phyloP scores from a whole-genome alignment of 148 eudicot species.

The Camellia granthamiana region DNA sequence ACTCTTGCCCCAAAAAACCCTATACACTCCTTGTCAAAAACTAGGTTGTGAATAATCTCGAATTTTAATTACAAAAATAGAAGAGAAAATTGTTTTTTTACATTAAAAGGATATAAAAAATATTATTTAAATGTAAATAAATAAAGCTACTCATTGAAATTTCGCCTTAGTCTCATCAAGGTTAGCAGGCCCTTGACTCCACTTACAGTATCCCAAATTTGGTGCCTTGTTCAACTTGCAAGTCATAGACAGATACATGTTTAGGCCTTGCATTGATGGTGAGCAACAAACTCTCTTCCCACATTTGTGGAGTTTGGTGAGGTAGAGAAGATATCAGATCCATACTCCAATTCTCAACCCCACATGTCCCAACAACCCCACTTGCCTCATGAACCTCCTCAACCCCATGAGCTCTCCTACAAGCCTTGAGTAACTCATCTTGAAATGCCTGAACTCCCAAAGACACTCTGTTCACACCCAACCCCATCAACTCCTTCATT shows the following conservation, averaged over 20 bases:
- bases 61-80: no score
- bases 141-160: no score
- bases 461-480: slow-evolving; percentile 92
- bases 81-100: no score
- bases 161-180: no score
- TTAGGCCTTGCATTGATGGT: slow-evolving; percentile 61
- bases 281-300: slow-evolving; percentile 81
- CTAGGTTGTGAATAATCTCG: no score
- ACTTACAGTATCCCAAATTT: slow-evolving; percentile 84
- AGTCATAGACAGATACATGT: slow-evolving; percentile 90
- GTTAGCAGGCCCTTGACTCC: no score
- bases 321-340: slow-evolving; percentile 95
- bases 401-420: slow-evolving; percentile 93
- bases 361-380: slow-evolving; percentile 59
- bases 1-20: no score
- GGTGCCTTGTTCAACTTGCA: slow-evolving; percentile 89
- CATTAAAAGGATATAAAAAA: no score
- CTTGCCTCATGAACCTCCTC: slow-evolving; percentile 74
- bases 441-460: slow-evolving; percentile 95
- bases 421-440: slow-evolving; percentile 73
- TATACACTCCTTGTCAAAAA: no score
- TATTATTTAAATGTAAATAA: no score
- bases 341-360: slow-evolving; percentile 86
- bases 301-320: slow-evolving; percentile 78
- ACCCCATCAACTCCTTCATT: slow-evolving; percentile 49